Evolutionary conservation across 176 grass and related monocot genomes (phyloP), one percentile per base, ranked within the genome.

Genomic region (Tuctoria greenei): DNA sequence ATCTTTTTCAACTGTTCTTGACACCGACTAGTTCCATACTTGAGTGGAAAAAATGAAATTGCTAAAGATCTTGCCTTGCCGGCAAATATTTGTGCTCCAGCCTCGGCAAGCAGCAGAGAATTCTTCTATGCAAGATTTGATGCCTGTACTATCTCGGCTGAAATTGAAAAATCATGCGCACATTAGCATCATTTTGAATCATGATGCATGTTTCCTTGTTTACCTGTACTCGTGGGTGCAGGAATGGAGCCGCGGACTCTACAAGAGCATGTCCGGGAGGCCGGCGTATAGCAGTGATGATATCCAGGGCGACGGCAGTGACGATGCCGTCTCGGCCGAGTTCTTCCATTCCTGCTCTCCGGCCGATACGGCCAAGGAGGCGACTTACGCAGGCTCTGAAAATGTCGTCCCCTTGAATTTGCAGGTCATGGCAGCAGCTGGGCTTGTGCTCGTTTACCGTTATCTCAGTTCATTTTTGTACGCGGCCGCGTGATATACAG

Each of bases 191-290:
- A 14, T 43, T 37, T 24, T 26, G 25, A 27, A 54, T 63, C 18
- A 49, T 45, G 25, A 26, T 63, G 37, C 38, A 41, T 71, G 64
- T 31, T 18, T 49, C 35, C 17, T 60, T n/a, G 72, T 4, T 58
- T 24, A 59, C 14, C 47, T 78, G 79, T 58, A 43, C 65, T 37
- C 42, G 18, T 46, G 37, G 46, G 24, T 69, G 69, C 76, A 93
- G 88, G 78, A 66, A 80, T 66, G 76, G 56, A 87, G 60, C 69
- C 23, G 71, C n/a, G 79, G 83, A 21, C 58, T 78, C 37, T 93
- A 82, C 54, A 97, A 77, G 78, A 90, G 67, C 25, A 61, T 77
- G 27, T 71, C 81, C 1, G 83, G 84, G 67, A 88, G 82, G 57
- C 82, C 93, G 40, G 77, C 71, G 67, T 84, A 79, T 64, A 77